Base-by-base conservation (phyloP, 805 yeast species). In the Pichia kluyveri region DNA sequence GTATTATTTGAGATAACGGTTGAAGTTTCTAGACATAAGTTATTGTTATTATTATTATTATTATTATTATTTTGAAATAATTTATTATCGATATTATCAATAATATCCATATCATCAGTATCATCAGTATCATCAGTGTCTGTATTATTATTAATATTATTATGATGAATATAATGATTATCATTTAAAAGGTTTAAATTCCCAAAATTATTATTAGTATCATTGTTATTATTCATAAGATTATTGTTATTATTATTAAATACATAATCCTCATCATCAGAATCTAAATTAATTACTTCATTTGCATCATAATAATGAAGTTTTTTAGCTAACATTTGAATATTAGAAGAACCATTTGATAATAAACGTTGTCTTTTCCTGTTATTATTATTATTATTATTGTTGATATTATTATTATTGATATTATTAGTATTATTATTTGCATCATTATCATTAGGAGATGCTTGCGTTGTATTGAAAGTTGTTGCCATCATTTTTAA, bases 201-300 rank as follows among this genome's bases (percentile, higher is more conserved):
- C 6, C 7, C 26, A 23, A 23, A 23, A 23, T 23, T 23, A 23
- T 23, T 23, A 23, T 23, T 23, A 5, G 5, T 23, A 23, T 23
- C 26, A 15, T 34, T 34, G 14, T 34, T 14, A 34, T 14, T 14
- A 8, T 14, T n/a, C n/a, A n/a, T 19, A 19, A 19, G 23, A 19
- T 19, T 19, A 19, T 39, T 19, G 43, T 49, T 52, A 30, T 10
- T 30, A 34, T 59, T 56, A 38, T 56, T 57, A 43, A 62, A 62
- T 31, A 56, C 54, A 45, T 66, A 65, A 27, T 64, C 63, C 17
- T 69, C 73, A 27, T 69, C 68, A 42, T 71, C 76, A 0, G 75
- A 71, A 45, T 69, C 75, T 42, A 71, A 51, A 38, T 67, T 61
- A 34, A 70, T 63, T 4, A 70, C 60, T 50, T 69, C 69, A 39